Evolutionary conservation across 1,284 basidiomycete species (phyloP), one percentile per base, ranked within the genome.

Genomic region (Cutaneotrichosporon sp.): DNA sequence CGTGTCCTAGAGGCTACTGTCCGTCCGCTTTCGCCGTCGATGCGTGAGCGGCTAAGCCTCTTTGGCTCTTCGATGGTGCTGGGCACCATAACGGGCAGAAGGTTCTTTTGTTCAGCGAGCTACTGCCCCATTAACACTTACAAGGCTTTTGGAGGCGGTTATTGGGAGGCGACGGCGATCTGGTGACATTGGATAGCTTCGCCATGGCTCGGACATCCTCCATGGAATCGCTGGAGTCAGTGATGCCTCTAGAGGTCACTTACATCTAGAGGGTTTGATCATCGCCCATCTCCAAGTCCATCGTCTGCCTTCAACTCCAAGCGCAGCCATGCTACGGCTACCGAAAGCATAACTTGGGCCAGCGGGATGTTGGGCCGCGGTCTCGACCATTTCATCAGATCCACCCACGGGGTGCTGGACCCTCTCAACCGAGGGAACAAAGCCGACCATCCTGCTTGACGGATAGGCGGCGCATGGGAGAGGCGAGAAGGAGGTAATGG

Each of bases 231-330:
- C 42, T n/a, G 42, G 6, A 46, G 42, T 46, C 42, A 46, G 42
- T 18, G 42, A 5, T 8, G 11, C 26, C 9, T 26, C 22, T 26
- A 4, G 22, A 6, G 22, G 1, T 9, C 18, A 34, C 51, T 4
- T 18, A 53, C 51, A 32, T n/a, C 30, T n/a, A 16, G 31, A 31
- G 18, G 51, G 30, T n/a, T n/a, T 30, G 1, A 14, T 10, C 30
- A 53, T 32, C 30, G 18, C 34, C 60, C 60, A 62, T 2, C 30
- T 38, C 64, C 64, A 65, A 13, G 5, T 53, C 66, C 56, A 63
- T 49, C 52, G 53, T 21, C 60, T 63, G 11, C 64, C 58, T 52
- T 63, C 52, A 50, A 16, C 9, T 31, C 22, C 22, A 21, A 59
- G 32, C n/a, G 50, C 40, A 8, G 55, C 57, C 9, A 51, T 36